Evolutionary conservation across 371 early-diverging fungal species (phyloP), one percentile per base, ranked within the genome.

Genomic region (Entomophthora muscae): DNA sequence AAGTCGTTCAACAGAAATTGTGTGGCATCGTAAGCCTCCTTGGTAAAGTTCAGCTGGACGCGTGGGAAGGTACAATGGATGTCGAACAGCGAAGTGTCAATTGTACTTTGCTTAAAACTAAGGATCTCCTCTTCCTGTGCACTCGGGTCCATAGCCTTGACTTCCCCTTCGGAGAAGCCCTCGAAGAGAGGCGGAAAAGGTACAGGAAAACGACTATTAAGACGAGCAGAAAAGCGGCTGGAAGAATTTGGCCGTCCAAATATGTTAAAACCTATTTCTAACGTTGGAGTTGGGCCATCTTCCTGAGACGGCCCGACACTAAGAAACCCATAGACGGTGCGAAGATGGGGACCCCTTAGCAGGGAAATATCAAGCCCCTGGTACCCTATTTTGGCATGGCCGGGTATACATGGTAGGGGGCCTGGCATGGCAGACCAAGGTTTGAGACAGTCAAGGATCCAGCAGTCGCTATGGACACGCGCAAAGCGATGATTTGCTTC

Each of bases 1-100:
- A 87, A 66, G 57, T 86, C 86, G 64, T 86, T 88, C 54, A 83
- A 72, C 26, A 88, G 69, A 23, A 83, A 75, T 65, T 86, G 85
- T 1, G 87, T 67, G 3, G 65, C 77, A 67, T 89, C 86, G 73
- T 82, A 84, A 0, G 70, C 65, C 1, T 69, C 29, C 55, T 86
- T 85, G 32, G 76, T 72, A 27, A 89, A 67, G 30, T 75, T 73
- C 60, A 85, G 71, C 7, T 78, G 71, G 1, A 82, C 76, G 31
- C 74, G 67, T 1, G 89, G 88, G 17, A 90, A 71, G 68, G 80
- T 77, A 54, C 86, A 82, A 21, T 84, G 78, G 22, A 86, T 60
- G 0, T 80, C 80, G 56, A 83, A 63, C 1, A 79, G 69, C 29
- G 85, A 81, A 17, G 78, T 80, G 57, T 81, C 80, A 10, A 82